Base-by-base conservation (phyloP, 306 rosid species). In the Vigna angularis region DNA sequence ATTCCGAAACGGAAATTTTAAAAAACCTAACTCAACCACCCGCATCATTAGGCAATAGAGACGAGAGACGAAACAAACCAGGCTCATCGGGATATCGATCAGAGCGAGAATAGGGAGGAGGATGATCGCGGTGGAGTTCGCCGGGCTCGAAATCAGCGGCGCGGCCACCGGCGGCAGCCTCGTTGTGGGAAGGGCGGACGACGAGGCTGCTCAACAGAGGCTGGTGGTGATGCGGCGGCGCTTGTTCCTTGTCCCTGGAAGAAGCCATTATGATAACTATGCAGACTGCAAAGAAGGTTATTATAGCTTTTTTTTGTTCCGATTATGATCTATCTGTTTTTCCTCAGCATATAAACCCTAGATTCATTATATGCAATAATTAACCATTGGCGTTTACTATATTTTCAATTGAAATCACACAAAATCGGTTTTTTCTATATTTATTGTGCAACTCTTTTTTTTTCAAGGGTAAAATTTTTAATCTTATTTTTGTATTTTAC, bases 141-240 rank as follows among this genome's bases (percentile, higher is more conserved):
- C 84, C 88, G 3, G 86, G 57, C 66, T 85, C 84, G 48, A 57
- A 85, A 58, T 82, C 88, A 45, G 40, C 42, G 10, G 50, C 40
- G 14, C 75, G 87, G 48, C 73, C 75, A 52, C 74, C 83, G 4
- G 75, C 75, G n/a, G 64, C 45, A 17, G 20, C 38, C 48, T 82
- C 85, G 52, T 20, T 77, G 71, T 66, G 79, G 49, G 88, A 85
- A n/a, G 86, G 86, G 45, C 88, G 84, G 13, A 85, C 71, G 44
- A 85, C 86, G 74, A 85, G 88, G 73, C 88, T 85, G 79, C 88
- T 85, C 9, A 85, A 32, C 22, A 85, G 84, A 70, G 88, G 88
- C 10, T 74, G 88, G 58, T 85, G 88, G 28, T 85, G 88, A 57
- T 81, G 86, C 18, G 86, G 81, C 49, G 83, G 81, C 12, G 85